Evolutionary conservation across 306 rosid species (phyloP), one percentile per base, ranked within the genome.

Genomic region (Lotus japonicus): DNA sequence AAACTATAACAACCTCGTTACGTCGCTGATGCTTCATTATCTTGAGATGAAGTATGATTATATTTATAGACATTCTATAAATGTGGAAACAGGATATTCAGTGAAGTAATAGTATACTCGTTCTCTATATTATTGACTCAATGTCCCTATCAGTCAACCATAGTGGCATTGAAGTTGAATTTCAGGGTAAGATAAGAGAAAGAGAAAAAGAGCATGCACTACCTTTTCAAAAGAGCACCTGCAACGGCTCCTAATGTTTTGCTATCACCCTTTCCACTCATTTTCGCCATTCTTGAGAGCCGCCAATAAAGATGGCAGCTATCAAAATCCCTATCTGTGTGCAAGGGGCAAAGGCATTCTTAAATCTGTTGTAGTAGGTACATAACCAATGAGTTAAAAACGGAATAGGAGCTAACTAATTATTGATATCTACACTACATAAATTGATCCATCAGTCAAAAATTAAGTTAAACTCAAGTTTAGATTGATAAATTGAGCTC

Each of bases 151-250:
- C 68, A 70, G 62, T 44, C 70, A 73, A 35, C 66, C 67, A 3
- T 59, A 55, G 66, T 54, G 72, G 51, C 42, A 35, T 45, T 54
- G 57, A 73, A 73, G 56, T 42, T 57, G 65, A 45, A 39, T 44
- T 62, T 62, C 36, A 76, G 14, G 43, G 60, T 55, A 6, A 56
- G 4, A 66, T 10, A 28, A 48, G 57, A 44, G 26, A 23, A 6
- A 50, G 15, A 21, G 28, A 31, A 46, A 73, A 21, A 68, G 7
- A n/a, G 1, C 21, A 16, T 42, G 61, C 23, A 43, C 64, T 50
- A 41, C 54, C 65, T 51, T 68, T 60, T 57, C 43, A 45, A 65
- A 31, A 55, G 28, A 44, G 72, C 78, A 55, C 51, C 23, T 33
- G 52, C 72, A 44, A 44, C 18, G 72, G 72, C 71, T 64, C 23